phyloP scores from a whole-genome alignment of 2,329 filamentous ascomycete genomes.

The Blastomyces percursus region DNA sequence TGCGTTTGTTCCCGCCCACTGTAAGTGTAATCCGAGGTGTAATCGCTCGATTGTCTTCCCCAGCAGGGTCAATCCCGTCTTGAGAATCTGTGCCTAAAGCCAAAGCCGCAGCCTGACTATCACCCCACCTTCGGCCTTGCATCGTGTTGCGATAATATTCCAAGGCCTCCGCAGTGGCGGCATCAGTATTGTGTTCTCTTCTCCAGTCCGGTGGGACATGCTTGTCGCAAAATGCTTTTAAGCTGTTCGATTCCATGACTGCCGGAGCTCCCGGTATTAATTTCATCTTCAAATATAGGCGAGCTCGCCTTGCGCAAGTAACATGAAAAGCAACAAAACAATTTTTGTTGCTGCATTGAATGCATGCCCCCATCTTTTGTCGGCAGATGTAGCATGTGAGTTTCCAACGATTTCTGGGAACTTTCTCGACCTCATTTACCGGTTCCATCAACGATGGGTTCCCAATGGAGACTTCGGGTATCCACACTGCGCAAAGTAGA shows the following conservation, averaged over 20 bases:
- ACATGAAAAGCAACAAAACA: slow-evolving; percentile 97
- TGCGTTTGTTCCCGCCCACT: slow-evolving; percentile 48
- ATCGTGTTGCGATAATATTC: slow-evolving; percentile 83
- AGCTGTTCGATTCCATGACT: slow-evolving; percentile 65
- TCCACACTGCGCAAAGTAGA: slow-evolving; percentile 94
- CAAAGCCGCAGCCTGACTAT: slow-evolving; percentile 73
- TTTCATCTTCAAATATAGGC: slow-evolving; percentile 93
- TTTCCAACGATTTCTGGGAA: slow-evolving; percentile 89
- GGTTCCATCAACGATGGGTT: slow-evolving; percentile 98
- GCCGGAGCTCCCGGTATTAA: slow-evolving; percentile 69
- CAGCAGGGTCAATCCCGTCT: slow-evolving; percentile 39
- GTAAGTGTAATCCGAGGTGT: slow-evolving; percentile 44
- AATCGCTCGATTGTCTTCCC: slow-evolving; percentile 32
- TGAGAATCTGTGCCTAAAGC: slow-evolving; percentile 64
- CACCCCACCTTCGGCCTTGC: slow-evolving; percentile 82
- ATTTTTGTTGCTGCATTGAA: slow-evolving; percentile 94
- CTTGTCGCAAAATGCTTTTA: slow-evolving; percentile 94
- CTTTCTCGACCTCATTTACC: slow-evolving; percentile 95
- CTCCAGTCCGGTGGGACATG: slow-evolving; percentile 86
- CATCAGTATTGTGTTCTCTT: slow-evolving; percentile 70
- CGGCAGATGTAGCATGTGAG: slow-evolving; percentile 92
- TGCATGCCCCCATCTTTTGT: slow-evolving; percentile 95
- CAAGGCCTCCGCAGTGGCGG: slow-evolving; percentile 70
- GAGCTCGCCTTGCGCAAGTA: slow-evolving; percentile 80
- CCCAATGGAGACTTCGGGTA: slow-evolving; percentile 88